Evolutionary conservation across 345 rosid genomes (phyloP), one percentile per base, ranked within the genome.

Genomic region (Aegle marmelos): DNA sequence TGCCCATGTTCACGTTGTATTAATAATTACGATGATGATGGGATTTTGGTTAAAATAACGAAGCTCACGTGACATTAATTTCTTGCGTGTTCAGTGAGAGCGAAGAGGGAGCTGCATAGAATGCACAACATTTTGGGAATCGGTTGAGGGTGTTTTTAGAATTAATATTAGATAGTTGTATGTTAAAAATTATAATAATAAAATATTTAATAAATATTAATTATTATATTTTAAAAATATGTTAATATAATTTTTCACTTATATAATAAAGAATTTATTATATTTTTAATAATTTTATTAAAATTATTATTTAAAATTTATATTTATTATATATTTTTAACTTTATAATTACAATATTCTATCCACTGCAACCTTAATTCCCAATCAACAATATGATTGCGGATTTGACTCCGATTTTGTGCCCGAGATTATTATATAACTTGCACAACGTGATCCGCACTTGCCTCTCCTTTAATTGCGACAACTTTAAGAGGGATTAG

Each of bases 401-500:
- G 34, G 54, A 73, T 39, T 74, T 60, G 39, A 61, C 68, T 60
- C 5, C 36, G 7, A 14, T 63, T 75, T 16, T 16, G 41, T 31
- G 61, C 28, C 14, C 22, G n/a, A 24, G 16, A n/a, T 11, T 14
- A 75, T 21, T 45, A 31, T 48, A 66, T 24, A 53, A 9, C 37
- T 45, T n/a, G 21, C n/a, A 30, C 53, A 50, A 78, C 80, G 80
- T 70, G 80, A 70, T 78, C 80, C 34, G 64, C 76, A 78, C 80
- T 74, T 61, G 37, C 22, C 53, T 30, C 60, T 19, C 19, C 50
- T 62, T 53, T 41, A 19, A 45, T 63, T 36, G 54, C 62, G 31
- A 14, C 24, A n/a, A 24, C 34, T 57, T 57, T 72, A 72, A 34
- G 48, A 57, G 14, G 65, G 33, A 39, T 59, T 60, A 13, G 41